phyloP scores from a whole-genome alignment of 2,329 filamentous ascomycete genomes.

The Coniochaeta sp. region DNA sequence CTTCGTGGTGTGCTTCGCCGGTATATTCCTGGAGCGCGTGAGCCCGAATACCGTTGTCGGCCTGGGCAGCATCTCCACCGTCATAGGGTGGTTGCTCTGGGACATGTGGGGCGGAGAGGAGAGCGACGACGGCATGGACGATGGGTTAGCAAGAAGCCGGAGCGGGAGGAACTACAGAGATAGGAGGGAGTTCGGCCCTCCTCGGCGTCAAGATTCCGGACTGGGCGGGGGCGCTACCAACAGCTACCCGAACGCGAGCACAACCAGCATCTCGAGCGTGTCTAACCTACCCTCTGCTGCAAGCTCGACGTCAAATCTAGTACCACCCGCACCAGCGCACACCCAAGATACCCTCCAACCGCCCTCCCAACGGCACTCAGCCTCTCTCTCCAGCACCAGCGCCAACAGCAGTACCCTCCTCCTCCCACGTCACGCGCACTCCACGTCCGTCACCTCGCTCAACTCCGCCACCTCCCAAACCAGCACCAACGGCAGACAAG shows the following conservation, averaged over 20 bases:
- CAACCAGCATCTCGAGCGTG: conserved; percentile 13
- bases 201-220: conserved; percentile 10
- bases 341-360: conserved; percentile 2
- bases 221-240: conserved; percentile 5
- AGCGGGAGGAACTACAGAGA: conserved; percentile 20
- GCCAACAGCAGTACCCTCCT: conserved; percentile 19
- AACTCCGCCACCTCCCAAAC: conserved; percentile 33
- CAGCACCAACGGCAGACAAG: conserved; percentile 14
- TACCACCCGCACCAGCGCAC: conserved; percentile 7
- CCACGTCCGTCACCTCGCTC: conserved; percentile 48
- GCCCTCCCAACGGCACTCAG: conserved; percentile 5
- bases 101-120: conserved; percentile 76
- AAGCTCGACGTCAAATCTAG: conserved; percentile 39
- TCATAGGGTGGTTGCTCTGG: conserved; percentile 85
- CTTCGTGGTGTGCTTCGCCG: conserved; percentile 89
- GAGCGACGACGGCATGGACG: conserved; percentile 45
- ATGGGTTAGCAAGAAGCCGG: conserved; percentile 25
- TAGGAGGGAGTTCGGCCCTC: conserved; percentile 11
- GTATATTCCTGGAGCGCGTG: conserved; percentile 80
- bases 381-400: conserved; percentile 16
- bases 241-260: conserved; percentile 12
- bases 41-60: conserved; percentile 83
- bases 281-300: conserved; percentile 28
- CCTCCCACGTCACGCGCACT: conserved; percentile 36
- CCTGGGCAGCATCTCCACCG: conserved; percentile 74